Base-by-base conservation (phyloP, 2,329 filamentous ascomycete species). In the Paraphaeosphaeria minitans region DNA sequence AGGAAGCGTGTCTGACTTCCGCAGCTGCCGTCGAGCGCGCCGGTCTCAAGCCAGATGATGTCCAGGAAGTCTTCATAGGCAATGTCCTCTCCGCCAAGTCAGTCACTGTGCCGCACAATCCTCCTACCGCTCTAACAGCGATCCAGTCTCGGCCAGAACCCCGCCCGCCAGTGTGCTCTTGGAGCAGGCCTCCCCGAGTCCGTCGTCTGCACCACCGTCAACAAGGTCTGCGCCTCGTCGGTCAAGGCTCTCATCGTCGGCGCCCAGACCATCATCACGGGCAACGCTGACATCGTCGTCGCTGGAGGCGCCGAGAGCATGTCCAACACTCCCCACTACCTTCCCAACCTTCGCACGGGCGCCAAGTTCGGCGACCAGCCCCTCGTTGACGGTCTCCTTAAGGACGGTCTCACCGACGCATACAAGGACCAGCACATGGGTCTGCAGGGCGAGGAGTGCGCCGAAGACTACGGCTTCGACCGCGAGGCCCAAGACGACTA, bases 401-500 rank as follows among this genome's bases (percentile, higher is more conserved):
- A 93, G 84, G 95, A 99, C 75, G 95, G 95, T 66, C 85, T 99
- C 67, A 96, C 91, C 53, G 95, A 99, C 77, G 92, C 92, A 64
- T 97, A 95, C 81, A 93, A 93, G 82, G 90, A 95, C 81, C 91
- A 98, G 79, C 93, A 97, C 80, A 99, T 99, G 95, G 95, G 95
- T 71, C 80, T 99, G 57, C 87, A 91, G 72, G 95, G 85, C 60
- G 95, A 99, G 84, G 91, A 97, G 74, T 99, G 95, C 80, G 91
- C 93, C 57, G 79, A 86, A 57, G 93, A 97, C 72, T 87, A 98
- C 80, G 84, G 81, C 62, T 87, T 99, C 80, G 86, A 84, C 73
- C 89, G 95, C 68, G 90, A 94, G 80, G 84, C 89, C 69, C 94
- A 97, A 83, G 95, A 99, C 76, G 90, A 93, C 60, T 99, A 98